A percentile compares a stretch with the other conserved stretches of the same genome.
Conservation (phyloP, 345 rosid genomes). For the Reutealis trisperma region DNA sequence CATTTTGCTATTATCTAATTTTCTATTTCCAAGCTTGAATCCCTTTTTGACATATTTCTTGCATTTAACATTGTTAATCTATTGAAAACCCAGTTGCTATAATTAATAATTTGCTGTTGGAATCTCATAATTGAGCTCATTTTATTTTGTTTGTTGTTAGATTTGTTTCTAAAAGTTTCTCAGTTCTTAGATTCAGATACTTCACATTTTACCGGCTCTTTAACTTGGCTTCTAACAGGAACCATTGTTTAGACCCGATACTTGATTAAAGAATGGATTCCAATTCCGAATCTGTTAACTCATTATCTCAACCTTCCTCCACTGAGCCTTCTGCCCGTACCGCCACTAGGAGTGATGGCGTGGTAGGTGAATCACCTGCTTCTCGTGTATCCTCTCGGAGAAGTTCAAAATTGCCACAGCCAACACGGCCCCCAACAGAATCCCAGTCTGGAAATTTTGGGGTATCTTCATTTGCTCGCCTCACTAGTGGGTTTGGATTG, state of each 20-base stretch:
- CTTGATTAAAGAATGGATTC: slow-evolving; percentile 38
- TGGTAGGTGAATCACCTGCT: neutral
- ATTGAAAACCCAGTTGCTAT: neutral
- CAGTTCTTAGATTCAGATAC: neutral
- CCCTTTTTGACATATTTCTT: neutral
- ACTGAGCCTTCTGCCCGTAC: neutral
- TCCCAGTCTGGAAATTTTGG: slow-evolving; percentile 7
- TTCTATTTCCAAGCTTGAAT: neutral
- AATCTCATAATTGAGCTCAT: neutral
- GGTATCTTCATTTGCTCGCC: slow-evolving; percentile 17
- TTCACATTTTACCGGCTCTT: slow-evolving; percentile 1
- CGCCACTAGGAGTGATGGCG: neutral
- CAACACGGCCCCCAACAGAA: slow-evolving; percentile 10
- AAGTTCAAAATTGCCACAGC: slow-evolving; percentile 21
- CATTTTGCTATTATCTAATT: neutral
- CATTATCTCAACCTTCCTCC: slow-evolving; percentile 37
- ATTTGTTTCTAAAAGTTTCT: neutral
- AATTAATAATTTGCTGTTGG: neutral
- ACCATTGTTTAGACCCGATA: slow-evolving; percentile 8
- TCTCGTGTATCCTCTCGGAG: slow-evolving; percentile 7
- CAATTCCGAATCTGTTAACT: slow-evolving; percentile 35
- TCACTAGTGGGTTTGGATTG: slow-evolving; percentile 22
- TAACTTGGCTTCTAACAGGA: neutral
- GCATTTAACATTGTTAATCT: neutral
- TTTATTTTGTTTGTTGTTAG: neutral